Evolutionary conservation across 805 yeast genomes (phyloP).

Genomic region (Wickerhamomyces chaumierensis): DNA sequence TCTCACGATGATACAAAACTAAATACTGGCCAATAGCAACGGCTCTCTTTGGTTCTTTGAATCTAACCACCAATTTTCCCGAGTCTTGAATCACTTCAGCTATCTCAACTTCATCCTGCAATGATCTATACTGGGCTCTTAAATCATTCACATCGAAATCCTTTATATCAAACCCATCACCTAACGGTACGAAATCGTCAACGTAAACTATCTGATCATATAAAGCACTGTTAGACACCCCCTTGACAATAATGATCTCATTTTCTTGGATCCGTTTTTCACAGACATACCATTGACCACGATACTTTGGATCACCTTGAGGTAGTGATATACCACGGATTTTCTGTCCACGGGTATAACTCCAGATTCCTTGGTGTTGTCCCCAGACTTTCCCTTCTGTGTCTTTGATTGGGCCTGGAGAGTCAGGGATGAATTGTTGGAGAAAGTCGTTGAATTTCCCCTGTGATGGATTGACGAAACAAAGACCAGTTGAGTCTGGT

Average conservation of each 20-base stretch:
- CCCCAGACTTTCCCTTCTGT: constrained; percentile 73
- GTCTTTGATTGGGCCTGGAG: constrained; percentile 74
- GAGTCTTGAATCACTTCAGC: background rate
- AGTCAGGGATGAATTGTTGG: constrained; percentile 57
- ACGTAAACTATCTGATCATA: constrained; percentile 33
- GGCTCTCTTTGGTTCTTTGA: constrained; percentile 46
- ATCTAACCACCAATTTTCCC: constrained; percentile 21
- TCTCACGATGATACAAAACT: constrained; percentile 56
- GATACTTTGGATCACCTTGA: constrained; percentile 65
- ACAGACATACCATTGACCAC: constrained; percentile 82
- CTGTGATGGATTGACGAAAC: constrained; percentile 65
- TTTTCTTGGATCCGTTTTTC: constrained; percentile 55
- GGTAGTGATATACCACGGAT: constrained; percentile 68
- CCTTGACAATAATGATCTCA: constrained; percentile 70
- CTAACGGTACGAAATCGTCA: constrained; percentile 22
- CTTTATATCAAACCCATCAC: constrained; percentile 2
- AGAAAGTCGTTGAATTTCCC: constrained; percentile 68
- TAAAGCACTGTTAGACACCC: constrained; percentile 47
- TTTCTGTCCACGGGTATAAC: constrained; percentile 89
- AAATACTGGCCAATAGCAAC: constrained; percentile 86
- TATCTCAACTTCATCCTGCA: constrained; percentile 30
- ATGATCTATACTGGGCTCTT: constrained; percentile 59
- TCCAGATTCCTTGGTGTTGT: constrained; percentile 79
- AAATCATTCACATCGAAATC: constrained; percentile 17
- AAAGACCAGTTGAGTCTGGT: constrained; percentile 90